A percentile compares a stretch with the other conserved stretches of the same genome.
Conservation (phyloP, 129 eudicot species). For the Escallonia herrerae region DNA sequence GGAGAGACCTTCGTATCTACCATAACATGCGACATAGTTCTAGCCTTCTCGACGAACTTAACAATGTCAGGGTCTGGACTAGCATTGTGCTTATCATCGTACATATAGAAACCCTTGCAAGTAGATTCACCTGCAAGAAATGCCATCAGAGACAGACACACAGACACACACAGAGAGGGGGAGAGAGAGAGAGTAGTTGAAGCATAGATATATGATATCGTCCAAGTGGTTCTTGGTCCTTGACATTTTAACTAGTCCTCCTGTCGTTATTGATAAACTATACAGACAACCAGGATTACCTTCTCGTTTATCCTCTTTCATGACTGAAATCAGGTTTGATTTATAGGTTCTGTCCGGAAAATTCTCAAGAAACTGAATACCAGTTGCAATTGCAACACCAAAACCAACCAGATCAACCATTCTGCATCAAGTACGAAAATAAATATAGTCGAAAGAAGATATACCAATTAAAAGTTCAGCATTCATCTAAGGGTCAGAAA, state of each 20-base stretch:
- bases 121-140: slow-evolving; percentile 23
- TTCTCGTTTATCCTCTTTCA: slow-evolving; percentile 14
- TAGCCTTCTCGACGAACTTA: slow-evolving; percentile 20
- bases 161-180: no score
- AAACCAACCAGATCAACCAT: slow-evolving; percentile 26
- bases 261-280: neutral
- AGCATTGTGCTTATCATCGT: slow-evolving; percentile 25
- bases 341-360: slow-evolving; percentile 21
- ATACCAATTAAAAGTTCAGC: no score
- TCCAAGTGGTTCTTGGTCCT: neutral
- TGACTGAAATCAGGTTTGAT: slow-evolving; percentile 9
- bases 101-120: slow-evolving; percentile 28
- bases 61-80: slow-evolving; percentile 23
- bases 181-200: no score
- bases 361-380: slow-evolving; percentile 11
- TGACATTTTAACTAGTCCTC: neutral
- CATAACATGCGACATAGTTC: slow-evolving; percentile 10
- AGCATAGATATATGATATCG: no score
- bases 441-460: no score
- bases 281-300: slow-evolving; percentile 12
- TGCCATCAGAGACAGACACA: neutral
- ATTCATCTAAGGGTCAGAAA: no score
- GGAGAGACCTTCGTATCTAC: slow-evolving; percentile 20
- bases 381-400: slow-evolving; percentile 1
- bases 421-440: slow-evolving; percentile 14